These are phyloP conservation scores for Leccinum ponderosum DNA, from an alignment of 1,284 basidiomycete species.

Conservation along the genomic window DNA sequence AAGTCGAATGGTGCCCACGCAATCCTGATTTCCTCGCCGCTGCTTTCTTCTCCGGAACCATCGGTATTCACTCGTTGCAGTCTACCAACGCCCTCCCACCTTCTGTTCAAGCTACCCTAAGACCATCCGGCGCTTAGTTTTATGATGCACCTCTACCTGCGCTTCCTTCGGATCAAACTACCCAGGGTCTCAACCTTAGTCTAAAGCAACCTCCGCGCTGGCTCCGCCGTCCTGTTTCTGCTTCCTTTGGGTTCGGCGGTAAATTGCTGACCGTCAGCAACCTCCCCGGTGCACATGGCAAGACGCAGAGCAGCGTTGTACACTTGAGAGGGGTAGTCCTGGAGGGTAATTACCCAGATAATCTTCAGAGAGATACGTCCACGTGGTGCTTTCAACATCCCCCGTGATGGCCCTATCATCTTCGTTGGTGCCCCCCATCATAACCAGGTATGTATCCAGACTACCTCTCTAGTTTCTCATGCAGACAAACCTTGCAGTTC, in stretches of 20 bases:
- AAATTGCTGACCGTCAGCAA: slow-evolving; percentile 82
- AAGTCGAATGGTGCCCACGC: too few relatives aligned
- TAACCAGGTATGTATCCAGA: slow-evolving; percentile 71
- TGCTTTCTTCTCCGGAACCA: too few relatives aligned
- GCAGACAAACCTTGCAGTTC: slow-evolving; percentile 58
- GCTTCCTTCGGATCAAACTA: slow-evolving; percentile 37
- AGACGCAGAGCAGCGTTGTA: slow-evolving; percentile 76
- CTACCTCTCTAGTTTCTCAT: slow-evolving; percentile 2
- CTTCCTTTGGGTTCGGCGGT: slow-evolving; percentile 93
- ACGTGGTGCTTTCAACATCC: slow-evolving; percentile 94
- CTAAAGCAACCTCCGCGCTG: slow-evolving; percentile 95
- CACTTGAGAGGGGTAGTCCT: slow-evolving; percentile 75
- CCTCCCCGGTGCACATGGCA: slow-evolving; percentile 68
- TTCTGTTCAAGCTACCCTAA: slow-evolving; percentile 44
- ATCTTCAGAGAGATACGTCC: slow-evolving; percentile 98
- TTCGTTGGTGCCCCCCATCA: slow-evolving; percentile 97
- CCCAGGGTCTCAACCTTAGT: slow-evolving; percentile 48
- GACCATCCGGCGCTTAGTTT: slow-evolving; percentile 73
- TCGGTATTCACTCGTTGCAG: slow-evolving; percentile 71
- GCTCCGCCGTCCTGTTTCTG: slow-evolving; percentile 84
- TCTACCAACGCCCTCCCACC: slow-evolving; percentile 66
- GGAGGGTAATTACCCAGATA: slow-evolving; percentile 87
- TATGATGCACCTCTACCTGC: slow-evolving; percentile 66
- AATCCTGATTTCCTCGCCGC: too few relatives aligned
- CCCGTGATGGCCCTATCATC: slow-evolving; percentile 89